Evolutionary conservation across 2,329 filamentous ascomycete genomes (phyloP), one percentile per base, ranked within the genome.

Genomic region (Microascus cirrosus): DNA sequence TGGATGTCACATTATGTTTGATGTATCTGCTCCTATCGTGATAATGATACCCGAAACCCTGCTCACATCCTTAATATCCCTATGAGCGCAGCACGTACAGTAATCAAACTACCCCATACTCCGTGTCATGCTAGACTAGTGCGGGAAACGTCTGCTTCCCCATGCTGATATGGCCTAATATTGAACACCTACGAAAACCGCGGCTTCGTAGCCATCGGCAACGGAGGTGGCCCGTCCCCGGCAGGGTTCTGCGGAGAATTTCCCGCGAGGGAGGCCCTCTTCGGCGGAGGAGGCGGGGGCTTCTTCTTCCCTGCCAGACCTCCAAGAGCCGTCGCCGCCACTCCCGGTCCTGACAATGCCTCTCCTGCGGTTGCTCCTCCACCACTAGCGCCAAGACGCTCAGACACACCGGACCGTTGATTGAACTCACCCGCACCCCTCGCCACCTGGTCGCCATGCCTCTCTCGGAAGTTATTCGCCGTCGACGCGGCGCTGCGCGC

Each of bases 371-470:
- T 13, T 39, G 18, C 53, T 56, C 57, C 22, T 42, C 39, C 66
- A 64, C n/a, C 18, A 42, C 58, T 57, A 55, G 54, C 60, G 61
- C 61, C 45, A 3, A 72, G 63, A 62, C 70, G 74, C 45, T 74
- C 69, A 39, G 68, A 60, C 4, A 84, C 71, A 3, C 80, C 81
- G 63, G 86, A 86, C 66, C 83, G 85, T 65, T 85, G 78, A 58
- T 84, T 81, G 58, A 85, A 63, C 1, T 71, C 74, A 60, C 78
- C 81, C 64, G 78, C 75, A 0, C 85, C 85, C 6, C 80, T 72
- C 1, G 81, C 78, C 6, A 88, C 80, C 66, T 89, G 83, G 20
- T 86, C 85, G 3, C 85, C 82, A 64, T 90, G 85, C 32, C 85
- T 74, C 66, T 89, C 82, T 15, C 84, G 83, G 68, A 90, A 88